Evolutionary conservation across 75 land plant genomes (phyloP).

Genomic region (Gnetum montanum): DNA sequence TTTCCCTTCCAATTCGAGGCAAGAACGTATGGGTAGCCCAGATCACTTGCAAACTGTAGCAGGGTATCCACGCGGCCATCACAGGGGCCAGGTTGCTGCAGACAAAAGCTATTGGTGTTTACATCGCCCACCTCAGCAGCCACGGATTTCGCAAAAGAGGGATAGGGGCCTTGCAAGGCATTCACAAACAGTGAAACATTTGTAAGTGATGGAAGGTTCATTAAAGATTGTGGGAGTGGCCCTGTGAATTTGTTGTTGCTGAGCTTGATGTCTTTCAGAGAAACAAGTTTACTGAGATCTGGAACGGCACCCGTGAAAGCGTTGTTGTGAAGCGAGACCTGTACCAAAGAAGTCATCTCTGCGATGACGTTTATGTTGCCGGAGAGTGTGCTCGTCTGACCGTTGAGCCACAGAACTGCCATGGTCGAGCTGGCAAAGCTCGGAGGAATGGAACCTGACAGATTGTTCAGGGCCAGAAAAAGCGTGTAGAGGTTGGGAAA

Average conservation of each 20-base stretch:
- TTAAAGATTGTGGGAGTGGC: constrained; percentile 22
- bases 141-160: constrained; percentile 21
- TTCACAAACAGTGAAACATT: constrained; percentile 52
- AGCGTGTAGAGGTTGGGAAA: constrained; percentile 23
- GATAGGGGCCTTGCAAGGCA: constrained; percentile 56
- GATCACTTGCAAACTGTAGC: constrained; percentile 18
- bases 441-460: constrained; percentile 41
- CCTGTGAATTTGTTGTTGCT: constrained; percentile 56
- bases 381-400: constrained; percentile 25
- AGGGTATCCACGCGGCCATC: constrained; percentile 18
- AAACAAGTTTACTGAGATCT: constrained; percentile 16
- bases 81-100: constrained; percentile 24
- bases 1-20: constrained; percentile 51
- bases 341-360: constrained; percentile 34
- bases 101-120: constrained; percentile 34
- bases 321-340: constrained; percentile 73
- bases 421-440: constrained; percentile 27
- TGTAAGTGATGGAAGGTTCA: constrained; percentile 14
- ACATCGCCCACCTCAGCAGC: constrained; percentile 11
- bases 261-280: constrained; percentile 24
- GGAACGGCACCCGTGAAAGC: constrained; percentile 63
- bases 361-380: constrained; percentile 45
- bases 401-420: constrained; percentile 47
- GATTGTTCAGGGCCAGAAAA: constrained; percentile 42
- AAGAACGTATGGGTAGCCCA: constrained; percentile 33